Evolutionary conservation across 495 filamentous ascomycete species (phyloP), one percentile per base, ranked within the genome.

Genomic region (Stereocaulon alpinum): DNA sequence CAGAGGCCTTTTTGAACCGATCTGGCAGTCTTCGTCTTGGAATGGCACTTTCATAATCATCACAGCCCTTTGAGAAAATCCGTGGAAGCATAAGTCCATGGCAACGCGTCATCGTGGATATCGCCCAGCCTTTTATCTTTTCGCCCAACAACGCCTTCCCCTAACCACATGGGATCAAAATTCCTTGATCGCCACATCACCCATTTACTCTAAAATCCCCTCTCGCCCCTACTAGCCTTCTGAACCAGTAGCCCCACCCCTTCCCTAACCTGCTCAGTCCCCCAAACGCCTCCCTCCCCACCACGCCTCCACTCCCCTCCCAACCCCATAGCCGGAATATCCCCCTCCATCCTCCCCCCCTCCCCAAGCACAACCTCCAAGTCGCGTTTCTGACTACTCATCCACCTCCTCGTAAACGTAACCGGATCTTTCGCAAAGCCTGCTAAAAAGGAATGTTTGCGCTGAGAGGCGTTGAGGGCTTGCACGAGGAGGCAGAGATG

Each of bases 311-410:
- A 85, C 68, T 83, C 84, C 20, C 78, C 76, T 37, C 77, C 79
- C 44, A 70, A 76, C 22, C 70, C 76, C 66, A 82, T 79, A 49
- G 54, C 56, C 6, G 72, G 71, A 32, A 78, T 75, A 59, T 88
- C 86, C 10, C 82, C 85, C 48, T 81, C 85, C 9, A 84, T 84
- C 29, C 84, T 76, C 44, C 77, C 77, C 4, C 81, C 82, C 71
- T 96, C 94, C 40, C 93, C 93, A 49, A 92, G 72, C 44, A 97
- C 84, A 11, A 91, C 83, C 69, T 96, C 92, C 54, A 97, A 75
- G 72, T 98, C 93, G 50, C 93, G 73, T 67, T 86, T 87, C 76
- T 98, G 93, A 7, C 83, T 88, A 65, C 82, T 86, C 58, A 94
- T 76, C 93, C 92, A 98, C 63, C 83, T 78, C 55, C 79, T 80